These are phyloP conservation scores for Vitis amurensis DNA, from an alignment of 164 flowering plant species.

Conservation along the genomic window DNA sequence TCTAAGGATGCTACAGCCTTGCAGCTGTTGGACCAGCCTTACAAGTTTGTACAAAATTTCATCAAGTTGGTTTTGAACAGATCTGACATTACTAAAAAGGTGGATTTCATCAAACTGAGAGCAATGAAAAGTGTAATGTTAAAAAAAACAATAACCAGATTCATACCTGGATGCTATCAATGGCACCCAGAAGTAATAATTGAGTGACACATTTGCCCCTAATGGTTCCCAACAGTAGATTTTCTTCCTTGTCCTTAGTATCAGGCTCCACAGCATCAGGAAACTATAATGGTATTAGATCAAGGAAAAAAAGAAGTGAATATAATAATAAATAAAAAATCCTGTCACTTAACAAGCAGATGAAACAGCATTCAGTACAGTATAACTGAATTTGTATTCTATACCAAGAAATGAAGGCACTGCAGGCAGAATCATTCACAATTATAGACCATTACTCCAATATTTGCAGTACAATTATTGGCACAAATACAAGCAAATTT, in stretches of 20 bases:
- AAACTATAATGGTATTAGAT: conserved; percentile 33
- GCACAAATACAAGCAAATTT: no score
- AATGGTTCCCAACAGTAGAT: conserved; percentile 61
- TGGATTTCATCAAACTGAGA: not conserved
- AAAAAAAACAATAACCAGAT: not conserved
- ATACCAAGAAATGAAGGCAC: not conserved
- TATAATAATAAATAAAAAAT: no score
- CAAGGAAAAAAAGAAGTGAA: conserved; percentile 3
- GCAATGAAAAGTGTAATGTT: not conserved
- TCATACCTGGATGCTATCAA: conserved; percentile 91
- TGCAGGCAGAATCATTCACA: not conserved
- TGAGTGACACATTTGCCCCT: conserved; percentile 96
- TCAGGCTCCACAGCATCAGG: conserved; percentile 57
- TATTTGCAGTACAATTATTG: no score
- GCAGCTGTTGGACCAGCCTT: no score
- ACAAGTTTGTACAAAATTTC: no score
- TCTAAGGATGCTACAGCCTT: not conserved
- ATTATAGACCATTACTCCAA: no score
- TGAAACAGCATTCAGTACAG: no score
- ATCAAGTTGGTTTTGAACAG: no score
- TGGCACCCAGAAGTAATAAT: conserved; percentile 80
- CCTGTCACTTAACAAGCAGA: no score
- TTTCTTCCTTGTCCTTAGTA: conserved; percentile 61
- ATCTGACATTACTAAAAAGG: no score
- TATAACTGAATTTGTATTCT: no score